phyloP scores from a whole-genome alignment of 2,329 filamentous ascomycete genomes.

The Spiromastix sp. region DNA sequence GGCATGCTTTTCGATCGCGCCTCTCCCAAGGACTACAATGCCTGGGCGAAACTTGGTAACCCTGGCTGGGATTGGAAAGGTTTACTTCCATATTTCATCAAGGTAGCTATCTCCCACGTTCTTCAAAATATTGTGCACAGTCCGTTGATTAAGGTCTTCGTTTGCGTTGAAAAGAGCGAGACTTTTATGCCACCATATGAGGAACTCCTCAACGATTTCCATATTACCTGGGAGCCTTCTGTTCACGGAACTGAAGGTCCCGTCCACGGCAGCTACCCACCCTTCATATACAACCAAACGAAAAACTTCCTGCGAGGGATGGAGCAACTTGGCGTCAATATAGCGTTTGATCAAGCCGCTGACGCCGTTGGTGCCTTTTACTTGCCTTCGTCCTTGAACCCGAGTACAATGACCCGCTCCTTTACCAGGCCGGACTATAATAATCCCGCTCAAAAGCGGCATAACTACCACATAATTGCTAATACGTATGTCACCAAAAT shows the following conservation, averaged over 20 bases:
- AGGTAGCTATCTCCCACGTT: too few species aligned
- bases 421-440: too few species aligned
- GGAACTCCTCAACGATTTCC: background rate
- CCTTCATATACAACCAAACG: too few species aligned
- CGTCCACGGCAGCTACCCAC: background rate
- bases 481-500: background rate
- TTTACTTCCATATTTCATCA: background rate
- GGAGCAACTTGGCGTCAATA: too few species aligned
- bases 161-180: background rate
- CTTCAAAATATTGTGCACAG: background rate
- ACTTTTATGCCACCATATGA: background rate
- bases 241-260: background rate
- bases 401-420: too few species aligned
- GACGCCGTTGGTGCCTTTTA: too few species aligned
- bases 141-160: background rate
- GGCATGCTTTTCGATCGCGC: conserved; percentile 17
- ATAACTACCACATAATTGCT: background rate
- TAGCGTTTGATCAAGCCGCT: too few species aligned
- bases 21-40: conserved; percentile 22
- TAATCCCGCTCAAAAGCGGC: too few species aligned
- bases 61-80: conserved; percentile 1
- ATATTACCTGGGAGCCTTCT: background rate
- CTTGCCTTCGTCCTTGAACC: too few species aligned
- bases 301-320: too few species aligned
- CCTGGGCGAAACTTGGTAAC: conserved; percentile 25